Percentiles rank a stretch among this genome's conserved stretches.
These are phyloP conservation scores for Chaetomiaceae sp. DNA, from an alignment of 2,329 filamentous ascomycete genomes.

Conservation along the genomic window DNA sequence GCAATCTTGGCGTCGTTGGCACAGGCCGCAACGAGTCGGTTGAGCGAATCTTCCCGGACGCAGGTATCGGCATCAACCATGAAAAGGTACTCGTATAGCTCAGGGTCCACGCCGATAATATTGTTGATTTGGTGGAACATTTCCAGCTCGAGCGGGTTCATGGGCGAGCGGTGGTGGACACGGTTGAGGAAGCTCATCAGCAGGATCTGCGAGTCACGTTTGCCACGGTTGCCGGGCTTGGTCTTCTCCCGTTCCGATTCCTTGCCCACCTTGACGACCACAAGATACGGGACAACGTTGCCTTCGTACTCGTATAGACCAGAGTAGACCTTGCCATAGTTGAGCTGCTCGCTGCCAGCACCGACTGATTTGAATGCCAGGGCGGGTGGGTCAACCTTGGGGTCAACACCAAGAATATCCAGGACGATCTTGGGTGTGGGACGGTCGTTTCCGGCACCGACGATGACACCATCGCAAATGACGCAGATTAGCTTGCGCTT, in stretches of 20 bases:
- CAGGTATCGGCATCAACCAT: slow-evolving; percentile 98
- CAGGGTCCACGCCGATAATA: slow-evolving; percentile 94
- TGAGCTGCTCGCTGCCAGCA: slow-evolving; percentile 82
- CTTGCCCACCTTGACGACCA: slow-evolving; percentile 95
- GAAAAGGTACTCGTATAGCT: slow-evolving; percentile 93
- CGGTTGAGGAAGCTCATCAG: slow-evolving; percentile 97
- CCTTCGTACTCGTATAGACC: slow-evolving; percentile 96
- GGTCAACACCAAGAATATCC: slow-evolving; percentile 94
- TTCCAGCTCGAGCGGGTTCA: slow-evolving; percentile 94
- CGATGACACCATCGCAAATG: slow-evolving; percentile 95
- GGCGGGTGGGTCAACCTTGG: slow-evolving; percentile 91
- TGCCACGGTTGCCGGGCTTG: slow-evolving; percentile 96
- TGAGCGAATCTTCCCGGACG: slow-evolving; percentile 87
- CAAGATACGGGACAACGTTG: slow-evolving; percentile 93
- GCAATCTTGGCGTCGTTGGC: slow-evolving; percentile 93
- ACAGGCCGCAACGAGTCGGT: slow-evolving; percentile 86
- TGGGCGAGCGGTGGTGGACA: slow-evolving; percentile 87
- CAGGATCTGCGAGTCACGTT: slow-evolving; percentile 94
- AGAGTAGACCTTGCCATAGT: slow-evolving; percentile 98
- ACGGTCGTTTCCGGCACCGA: slow-evolving; percentile 91
- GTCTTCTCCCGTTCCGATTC: slow-evolving; percentile 86
- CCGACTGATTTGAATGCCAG: slow-evolving; percentile 93
- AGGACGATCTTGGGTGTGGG: slow-evolving; percentile 97
- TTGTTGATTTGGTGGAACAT: slow-evolving; percentile 99
- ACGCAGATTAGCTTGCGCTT: slow-evolving; percentile 96